Percentiles rank a stretch among this genome's conserved stretches.
These are phyloP conservation scores for Hypoxylon fuscum DNA, from an alignment of 495 filamentous ascomycete species.

Conservation along the genomic window DNA sequence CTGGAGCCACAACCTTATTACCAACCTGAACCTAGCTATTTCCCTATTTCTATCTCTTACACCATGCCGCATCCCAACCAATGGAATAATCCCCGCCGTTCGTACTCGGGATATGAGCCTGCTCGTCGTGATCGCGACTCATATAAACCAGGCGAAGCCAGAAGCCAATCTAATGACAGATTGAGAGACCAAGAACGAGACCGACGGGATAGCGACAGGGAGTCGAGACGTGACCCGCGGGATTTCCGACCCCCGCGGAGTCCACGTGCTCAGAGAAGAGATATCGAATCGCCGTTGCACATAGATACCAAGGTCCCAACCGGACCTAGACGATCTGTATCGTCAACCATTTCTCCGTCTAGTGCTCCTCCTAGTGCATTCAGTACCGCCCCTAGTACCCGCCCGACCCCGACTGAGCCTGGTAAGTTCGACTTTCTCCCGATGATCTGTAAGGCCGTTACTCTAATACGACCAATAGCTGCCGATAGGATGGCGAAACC, in stretches of 20 bases:
- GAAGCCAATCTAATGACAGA: neutral
- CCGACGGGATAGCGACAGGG: conserved; percentile 3
- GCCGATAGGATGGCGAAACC: neutral
- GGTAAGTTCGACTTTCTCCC: conserved; percentile 15
- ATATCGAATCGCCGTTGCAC: conserved; percentile 6
- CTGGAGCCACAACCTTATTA: neutral
- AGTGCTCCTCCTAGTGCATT: conserved; percentile 22
- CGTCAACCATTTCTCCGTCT: conserved; percentile 21
- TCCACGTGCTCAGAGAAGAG: conserved; percentile 5
- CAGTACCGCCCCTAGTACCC: conserved; percentile 14
- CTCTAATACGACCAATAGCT: conserved; percentile 23
- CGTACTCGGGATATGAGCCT: neutral
- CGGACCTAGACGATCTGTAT: conserved; percentile 5
- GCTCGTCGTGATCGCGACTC: too few relatives aligned
- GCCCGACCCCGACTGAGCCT: conserved; percentile 23
- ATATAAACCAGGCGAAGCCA: conserved; percentile 6
- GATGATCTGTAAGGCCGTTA: neutral
- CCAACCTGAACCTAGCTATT: too few relatives aligned
- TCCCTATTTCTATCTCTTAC: too few relatives aligned
- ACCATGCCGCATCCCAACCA: too few relatives aligned
- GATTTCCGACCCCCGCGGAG: conserved; percentile 7
- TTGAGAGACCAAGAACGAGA: neutral
- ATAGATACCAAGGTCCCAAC: conserved; percentile 21
- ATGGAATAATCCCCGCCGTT: too few relatives aligned
- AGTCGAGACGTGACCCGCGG: conserved; percentile 19